These are phyloP conservation scores for Cercospora sp. DNA, from an alignment of 2,329 filamentous ascomycete genomes.

Conservation along the genomic window DNA sequence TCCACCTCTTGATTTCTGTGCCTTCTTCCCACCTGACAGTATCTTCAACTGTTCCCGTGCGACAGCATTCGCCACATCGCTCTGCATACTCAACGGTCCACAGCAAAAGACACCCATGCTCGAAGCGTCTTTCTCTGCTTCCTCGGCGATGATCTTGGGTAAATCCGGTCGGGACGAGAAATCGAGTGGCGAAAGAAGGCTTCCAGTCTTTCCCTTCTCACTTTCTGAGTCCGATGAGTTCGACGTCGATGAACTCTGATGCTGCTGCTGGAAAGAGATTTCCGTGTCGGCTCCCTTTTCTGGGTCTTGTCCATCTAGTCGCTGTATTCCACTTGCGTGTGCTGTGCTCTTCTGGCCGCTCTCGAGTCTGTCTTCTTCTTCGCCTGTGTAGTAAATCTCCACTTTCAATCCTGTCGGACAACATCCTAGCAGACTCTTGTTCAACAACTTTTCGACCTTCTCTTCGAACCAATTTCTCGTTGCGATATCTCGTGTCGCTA, in stretches of 20 bases:
- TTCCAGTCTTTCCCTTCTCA: not conserved
- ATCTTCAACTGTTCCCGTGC: slow-evolving; percentile 46
- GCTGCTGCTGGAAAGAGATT: not conserved
- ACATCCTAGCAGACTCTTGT: slow-evolving; percentile 15
- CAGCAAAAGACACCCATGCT: slow-evolving; percentile 45
- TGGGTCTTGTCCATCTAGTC: not conserved
- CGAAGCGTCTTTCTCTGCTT: slow-evolving; percentile 22
- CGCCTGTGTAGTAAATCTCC: slow-evolving; percentile 30
- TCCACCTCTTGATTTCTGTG: not conserved
- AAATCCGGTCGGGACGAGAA: slow-evolving; percentile 41
- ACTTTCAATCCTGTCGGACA: slow-evolving; percentile 24
- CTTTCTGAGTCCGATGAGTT: slow-evolving; percentile 1
- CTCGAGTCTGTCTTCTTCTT: slow-evolving; percentile 9
- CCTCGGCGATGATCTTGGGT: slow-evolving; percentile 32
- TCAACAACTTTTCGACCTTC: slow-evolving; percentile 32
- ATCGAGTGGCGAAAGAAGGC: slow-evolving; percentile 15
- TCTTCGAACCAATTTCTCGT: slow-evolving; percentile 43
- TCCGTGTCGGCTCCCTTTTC: slow-evolving; percentile 18
- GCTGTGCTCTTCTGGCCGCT: not conserved
- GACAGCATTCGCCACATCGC: slow-evolving; percentile 52
- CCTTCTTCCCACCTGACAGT: slow-evolving; percentile 34
- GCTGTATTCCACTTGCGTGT: not conserved
- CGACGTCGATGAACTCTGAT: no score
- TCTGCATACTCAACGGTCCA: slow-evolving; percentile 50
- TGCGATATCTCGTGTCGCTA: slow-evolving; percentile 42